These are phyloP conservation scores for Phialophora chinensis DNA, from an alignment of 2,329 filamentous ascomycete species.

Conservation along the genomic window DNA sequence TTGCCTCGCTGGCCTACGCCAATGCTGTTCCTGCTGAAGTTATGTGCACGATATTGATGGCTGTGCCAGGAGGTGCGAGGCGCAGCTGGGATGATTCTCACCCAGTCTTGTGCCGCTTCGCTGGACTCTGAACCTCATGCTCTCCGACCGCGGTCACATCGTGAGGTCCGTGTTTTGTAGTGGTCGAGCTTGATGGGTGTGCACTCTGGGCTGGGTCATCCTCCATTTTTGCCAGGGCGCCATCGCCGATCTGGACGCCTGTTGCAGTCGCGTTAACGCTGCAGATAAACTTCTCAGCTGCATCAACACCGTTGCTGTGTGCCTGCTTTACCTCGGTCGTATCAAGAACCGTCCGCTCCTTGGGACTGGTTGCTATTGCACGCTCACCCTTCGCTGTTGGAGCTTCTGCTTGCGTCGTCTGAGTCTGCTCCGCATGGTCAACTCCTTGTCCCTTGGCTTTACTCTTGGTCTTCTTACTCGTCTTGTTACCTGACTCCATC, in stretches of 20 bases:
- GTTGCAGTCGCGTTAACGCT: background rate
- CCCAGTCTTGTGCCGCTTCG: slow-evolving; percentile 1
- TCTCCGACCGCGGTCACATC: background rate
- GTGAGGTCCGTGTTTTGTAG: background rate
- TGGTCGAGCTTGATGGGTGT: background rate
- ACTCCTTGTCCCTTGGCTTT: background rate
- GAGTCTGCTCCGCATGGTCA: background rate
- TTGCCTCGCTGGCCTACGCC: background rate
- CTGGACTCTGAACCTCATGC: background rate
- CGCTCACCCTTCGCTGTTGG: background rate
- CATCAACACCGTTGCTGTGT: background rate
- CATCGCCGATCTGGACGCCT: background rate
- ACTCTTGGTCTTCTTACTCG: slow-evolving; percentile 15
- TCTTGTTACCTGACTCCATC: slow-evolving; percentile 32
- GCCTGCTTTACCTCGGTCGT: background rate
- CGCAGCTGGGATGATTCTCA: background rate
- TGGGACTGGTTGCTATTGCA: background rate
- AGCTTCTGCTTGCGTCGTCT: background rate
- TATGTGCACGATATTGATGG: background rate
- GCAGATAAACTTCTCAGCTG: background rate
- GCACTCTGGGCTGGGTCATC: background rate
- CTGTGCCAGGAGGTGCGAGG: background rate
- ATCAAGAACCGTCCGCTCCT: background rate
- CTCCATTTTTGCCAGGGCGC: background rate
- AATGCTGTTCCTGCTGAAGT: background rate